Evolutionary conservation across 441 rosid species (phyloP).

Genomic region (Gossypium armourianum): DNA sequence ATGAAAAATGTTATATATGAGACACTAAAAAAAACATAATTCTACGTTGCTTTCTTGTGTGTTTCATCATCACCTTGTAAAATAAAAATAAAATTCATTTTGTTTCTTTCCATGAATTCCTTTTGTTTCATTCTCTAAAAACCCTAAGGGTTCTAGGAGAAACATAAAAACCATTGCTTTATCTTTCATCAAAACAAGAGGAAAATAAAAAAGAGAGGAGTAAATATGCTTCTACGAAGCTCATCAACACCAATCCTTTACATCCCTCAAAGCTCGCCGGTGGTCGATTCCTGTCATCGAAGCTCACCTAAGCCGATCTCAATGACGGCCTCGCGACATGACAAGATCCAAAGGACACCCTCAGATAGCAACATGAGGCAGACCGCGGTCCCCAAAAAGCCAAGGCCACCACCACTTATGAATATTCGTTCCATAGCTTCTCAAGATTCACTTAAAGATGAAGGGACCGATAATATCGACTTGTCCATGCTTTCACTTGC

Average conservation of each 20-base stretch:
- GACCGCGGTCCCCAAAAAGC: slow-evolving; percentile 13
- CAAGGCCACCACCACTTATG: neutral
- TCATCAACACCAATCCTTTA: slow-evolving; percentile 38
- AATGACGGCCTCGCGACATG: slow-evolving; percentile 5
- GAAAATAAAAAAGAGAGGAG: neutral
- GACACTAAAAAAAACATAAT: neutral
- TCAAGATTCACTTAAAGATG: slow-evolving; percentile 4
- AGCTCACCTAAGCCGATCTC: slow-evolving; percentile 13
- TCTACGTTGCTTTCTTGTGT: neutral
- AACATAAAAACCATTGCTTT: no score
- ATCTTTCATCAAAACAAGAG: neutral
- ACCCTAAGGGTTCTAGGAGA: neutral
- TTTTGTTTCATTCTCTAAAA: neutral
- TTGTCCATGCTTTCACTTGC: neutral
- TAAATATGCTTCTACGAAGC: slow-evolving; percentile 42
- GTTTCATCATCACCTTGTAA: neutral
- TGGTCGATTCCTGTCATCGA: slow-evolving; percentile 17
- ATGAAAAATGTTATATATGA: neutral
- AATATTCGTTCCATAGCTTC: neutral
- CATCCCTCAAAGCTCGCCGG: slow-evolving; percentile 19
- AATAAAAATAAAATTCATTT: neutral
- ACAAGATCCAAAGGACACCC: slow-evolving; percentile 26
- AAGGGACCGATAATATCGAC: neutral
- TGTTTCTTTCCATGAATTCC: neutral
- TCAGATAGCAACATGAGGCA: slow-evolving; percentile 33